phyloP scores from a whole-genome alignment of 192 early-diverging fungal genomes.

The Coemansia sp. region DNA sequence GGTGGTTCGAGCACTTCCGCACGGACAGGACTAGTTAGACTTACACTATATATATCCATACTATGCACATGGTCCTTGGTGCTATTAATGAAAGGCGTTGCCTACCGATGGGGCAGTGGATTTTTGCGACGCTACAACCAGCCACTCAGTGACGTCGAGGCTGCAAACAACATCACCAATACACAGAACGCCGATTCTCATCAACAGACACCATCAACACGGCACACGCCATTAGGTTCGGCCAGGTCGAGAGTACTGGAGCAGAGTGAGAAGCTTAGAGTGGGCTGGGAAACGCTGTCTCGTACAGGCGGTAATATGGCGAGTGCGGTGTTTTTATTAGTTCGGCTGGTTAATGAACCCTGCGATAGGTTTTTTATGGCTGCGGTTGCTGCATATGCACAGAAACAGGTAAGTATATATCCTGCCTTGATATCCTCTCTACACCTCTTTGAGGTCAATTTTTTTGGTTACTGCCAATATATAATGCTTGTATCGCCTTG shows the following conservation, averaged over 20 bases:
- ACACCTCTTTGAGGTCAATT: no score
- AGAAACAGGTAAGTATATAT: constrained; percentile 8
- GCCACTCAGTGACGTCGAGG: no score
- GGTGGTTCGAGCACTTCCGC: background rate
- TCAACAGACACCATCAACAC: no score
- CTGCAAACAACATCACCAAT: no score
- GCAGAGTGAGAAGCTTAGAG: background rate
- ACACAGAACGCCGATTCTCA: no score
- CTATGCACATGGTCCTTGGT: constrained; percentile 17
- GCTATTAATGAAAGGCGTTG: constrained; percentile 1
- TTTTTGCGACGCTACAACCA: background rate
- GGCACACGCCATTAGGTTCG: no score
- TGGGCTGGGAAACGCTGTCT: no score
- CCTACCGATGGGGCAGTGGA: background rate
- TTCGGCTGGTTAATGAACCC: background rate
- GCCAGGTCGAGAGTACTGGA: no score
- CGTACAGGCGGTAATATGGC: no score
- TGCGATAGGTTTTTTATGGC: constrained; percentile 3
- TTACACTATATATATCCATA: constrained; percentile 11
- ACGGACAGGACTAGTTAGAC: background rate
- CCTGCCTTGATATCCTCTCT: no score
- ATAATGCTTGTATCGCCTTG: no score
- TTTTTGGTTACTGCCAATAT: no score
- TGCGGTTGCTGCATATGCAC: constrained; percentile 2
- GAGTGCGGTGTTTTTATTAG: background rate